Base-by-base conservation (phyloP, 805 yeast species). In the Pichia phayaonensis region DNA sequence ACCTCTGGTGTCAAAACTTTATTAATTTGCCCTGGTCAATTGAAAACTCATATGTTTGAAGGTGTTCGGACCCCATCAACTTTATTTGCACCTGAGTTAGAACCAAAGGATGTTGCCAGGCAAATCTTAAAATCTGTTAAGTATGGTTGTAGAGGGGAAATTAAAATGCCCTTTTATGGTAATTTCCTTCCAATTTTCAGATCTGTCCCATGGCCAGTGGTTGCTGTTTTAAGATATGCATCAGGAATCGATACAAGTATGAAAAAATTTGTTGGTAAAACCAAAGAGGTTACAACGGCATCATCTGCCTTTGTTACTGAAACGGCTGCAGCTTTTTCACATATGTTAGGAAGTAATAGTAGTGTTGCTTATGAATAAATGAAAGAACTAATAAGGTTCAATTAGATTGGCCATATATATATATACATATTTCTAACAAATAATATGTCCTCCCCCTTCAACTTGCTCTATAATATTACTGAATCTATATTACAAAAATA, bases 21-120 rank as follows among this genome's bases (percentile, higher is more conserved):
- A 50, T 70, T 92, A 36, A 74, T 92, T 0, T 83, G 94, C 57
- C 95, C 97, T 0, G 98, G 98, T 0, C 97, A 92, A 62, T 65
- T 92, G 54, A 76, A 74, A 45, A 89, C 97, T 0, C 59, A 63
- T 2, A 76, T 92, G 88, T 92, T 92, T 63, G 70, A 71, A 18
- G 81, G 83, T 2, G 86, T 92, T 7, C 54, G 66, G 29, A 50
- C 96, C 0, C 97, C 97, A 0, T 81, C 86, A 12, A 69, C 74
- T 3, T 56, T 84, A 5, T 63, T 90, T 8, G 98, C 98, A 0
- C 98, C 97, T 0, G 86, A 85, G 53, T 70, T 90, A 38, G 83
- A 84, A 18, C 90, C 94, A 0, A 61, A 59, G 10, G 73, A 73
- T 53, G 83, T 90, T 16, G 95, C 97, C 0, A 59, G 60, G 2